phyloP scores from a whole-genome alignment of 345 rosid species.

The Nasturtium officinale region DNA sequence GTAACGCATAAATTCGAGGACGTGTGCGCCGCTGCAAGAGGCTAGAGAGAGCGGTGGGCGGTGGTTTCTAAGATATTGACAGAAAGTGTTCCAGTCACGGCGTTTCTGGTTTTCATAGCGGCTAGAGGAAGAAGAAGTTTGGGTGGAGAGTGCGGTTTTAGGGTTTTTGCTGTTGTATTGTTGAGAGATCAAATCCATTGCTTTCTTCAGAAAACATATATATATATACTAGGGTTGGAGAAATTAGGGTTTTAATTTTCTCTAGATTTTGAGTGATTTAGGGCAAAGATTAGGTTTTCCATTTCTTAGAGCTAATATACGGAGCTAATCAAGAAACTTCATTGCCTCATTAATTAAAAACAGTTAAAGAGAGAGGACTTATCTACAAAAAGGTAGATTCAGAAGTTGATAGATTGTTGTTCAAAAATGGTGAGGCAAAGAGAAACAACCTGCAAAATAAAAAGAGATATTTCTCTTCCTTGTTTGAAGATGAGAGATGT shows the following conservation, averaged over 20 bases:
- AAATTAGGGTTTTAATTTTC: not conserved
- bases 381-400: slow-evolving; percentile 14
- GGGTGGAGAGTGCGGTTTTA: slow-evolving; percentile 26
- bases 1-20: slow-evolving; percentile 70
- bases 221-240: not conserved
- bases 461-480: slow-evolving; percentile 15
- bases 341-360: not conserved
- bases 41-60: slow-evolving; percentile 71
- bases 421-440: slow-evolving; percentile 35
- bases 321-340: not conserved
- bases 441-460: slow-evolving; percentile 24
- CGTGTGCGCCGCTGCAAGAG: slow-evolving; percentile 80
- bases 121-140: slow-evolving; percentile 49
- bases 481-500: not conserved
- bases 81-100: slow-evolving; percentile 91
- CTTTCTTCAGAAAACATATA: not conserved
- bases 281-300: not conserved
- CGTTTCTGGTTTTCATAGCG: slow-evolving; percentile 88
- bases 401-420: not conserved
- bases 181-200: slow-evolving; percentile 50
- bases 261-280: slow-evolving; percentile 6
- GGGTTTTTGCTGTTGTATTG: slow-evolving; percentile 11
- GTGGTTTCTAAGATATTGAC: slow-evolving; percentile 81
- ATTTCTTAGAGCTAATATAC: not conserved
- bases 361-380: slow-evolving; percentile 1